Conservation (phyloP, 2,329 filamentous ascomycete species). For the Fusarium sp. region DNA sequence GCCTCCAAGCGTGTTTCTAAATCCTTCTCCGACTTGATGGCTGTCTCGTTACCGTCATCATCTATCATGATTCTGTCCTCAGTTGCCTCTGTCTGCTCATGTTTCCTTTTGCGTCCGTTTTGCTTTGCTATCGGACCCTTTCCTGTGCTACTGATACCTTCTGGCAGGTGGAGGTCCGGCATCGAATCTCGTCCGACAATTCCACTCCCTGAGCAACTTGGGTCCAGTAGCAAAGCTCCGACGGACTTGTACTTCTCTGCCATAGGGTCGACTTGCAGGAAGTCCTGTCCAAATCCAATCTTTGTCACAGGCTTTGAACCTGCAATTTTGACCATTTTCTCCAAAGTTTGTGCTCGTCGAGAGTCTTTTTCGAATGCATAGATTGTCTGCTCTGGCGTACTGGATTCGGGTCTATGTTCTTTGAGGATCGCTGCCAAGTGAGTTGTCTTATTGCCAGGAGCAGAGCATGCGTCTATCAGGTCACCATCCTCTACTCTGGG, state of each 20-base stretch:
- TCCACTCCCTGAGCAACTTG: slow-evolving; percentile 93
- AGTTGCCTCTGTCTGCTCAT: slow-evolving; percentile 46
- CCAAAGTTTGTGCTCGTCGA: slow-evolving; percentile 74
- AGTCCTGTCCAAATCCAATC: slow-evolving; percentile 80
- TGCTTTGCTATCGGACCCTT: slow-evolving; percentile 28
- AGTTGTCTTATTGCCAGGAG: slow-evolving; percentile 97
- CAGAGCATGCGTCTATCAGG: slow-evolving; percentile 91
- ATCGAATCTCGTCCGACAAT: slow-evolving; percentile 89
- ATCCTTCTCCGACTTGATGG: slow-evolving; percentile 62
- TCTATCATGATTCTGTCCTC: slow-evolving; percentile 56
- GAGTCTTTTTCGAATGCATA: slow-evolving; percentile 83
- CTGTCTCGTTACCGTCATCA: slow-evolving; percentile 65
- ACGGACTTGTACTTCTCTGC: slow-evolving; percentile 72
- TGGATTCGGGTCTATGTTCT: slow-evolving; percentile 50
- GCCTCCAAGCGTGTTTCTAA: slow-evolving; percentile 72
- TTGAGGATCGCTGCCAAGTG: slow-evolving; percentile 82
- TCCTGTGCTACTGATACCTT: slow-evolving; percentile 37
- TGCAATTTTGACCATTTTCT: slow-evolving; percentile 84
- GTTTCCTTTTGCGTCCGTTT: slow-evolving; percentile 56
- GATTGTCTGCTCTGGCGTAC: slow-evolving; percentile 56
- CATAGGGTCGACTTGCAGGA: slow-evolving; percentile 75
- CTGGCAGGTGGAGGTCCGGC: slow-evolving; percentile 69
- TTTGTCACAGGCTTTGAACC: slow-evolving; percentile 72
- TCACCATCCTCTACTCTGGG: slow-evolving; percentile 73
- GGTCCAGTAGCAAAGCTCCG: slow-evolving; percentile 85